Evolutionary conservation across 2,329 filamentous ascomycete genomes (phyloP), one percentile per base, ranked within the genome.

Genomic region (Pseudogymnoascus sp.): DNA sequence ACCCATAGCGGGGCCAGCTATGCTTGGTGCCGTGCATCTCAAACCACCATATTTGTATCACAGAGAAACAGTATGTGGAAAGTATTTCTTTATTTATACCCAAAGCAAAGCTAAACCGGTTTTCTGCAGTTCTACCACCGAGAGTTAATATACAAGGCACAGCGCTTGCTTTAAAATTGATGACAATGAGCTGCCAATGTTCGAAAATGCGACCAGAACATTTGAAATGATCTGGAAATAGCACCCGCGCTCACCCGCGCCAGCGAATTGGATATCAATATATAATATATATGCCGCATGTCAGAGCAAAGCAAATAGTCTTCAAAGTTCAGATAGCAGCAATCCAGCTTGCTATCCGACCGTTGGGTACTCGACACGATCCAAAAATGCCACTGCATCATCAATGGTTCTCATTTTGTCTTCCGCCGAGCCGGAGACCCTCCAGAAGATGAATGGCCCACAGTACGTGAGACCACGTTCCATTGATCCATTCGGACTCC

Each of bases 391-490:
- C 12, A 33, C 6, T 19, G 37, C 58, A 26, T 37, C 58, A 19
- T 38, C 58, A n/a, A 33, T 38, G 33, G 37, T 39, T 26, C 23
- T 39, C 58, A 38, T 39, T 26, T 8, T 37, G 58, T 60, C 58
- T 10, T 39, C 58, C 33, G 2, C 16, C 3, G 33, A 37, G 23
- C 37, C 37, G 2, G 58, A 60, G 39, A 73, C 68, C 35, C 71
- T 72, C 73, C 73, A 75, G 62, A 70, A 74, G 16, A 74, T 68
- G 65, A 75, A 75, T 2, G 73, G 73, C 0, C 73, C 73, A 29
- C 62, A 31, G 64, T 64, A 69, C 16, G 62, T 62, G 19, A 61
- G 65, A 4, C 55, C 31, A 10, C 45, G n/a, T 6, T 65, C 64
- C 19, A 63, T 38, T 19, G 61, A 35, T 37, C 68, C 64, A 4